Evolutionary conservation across 2,329 filamentous ascomycete genomes (phyloP).

Genomic region (Diplocarpon rosae): DNA sequence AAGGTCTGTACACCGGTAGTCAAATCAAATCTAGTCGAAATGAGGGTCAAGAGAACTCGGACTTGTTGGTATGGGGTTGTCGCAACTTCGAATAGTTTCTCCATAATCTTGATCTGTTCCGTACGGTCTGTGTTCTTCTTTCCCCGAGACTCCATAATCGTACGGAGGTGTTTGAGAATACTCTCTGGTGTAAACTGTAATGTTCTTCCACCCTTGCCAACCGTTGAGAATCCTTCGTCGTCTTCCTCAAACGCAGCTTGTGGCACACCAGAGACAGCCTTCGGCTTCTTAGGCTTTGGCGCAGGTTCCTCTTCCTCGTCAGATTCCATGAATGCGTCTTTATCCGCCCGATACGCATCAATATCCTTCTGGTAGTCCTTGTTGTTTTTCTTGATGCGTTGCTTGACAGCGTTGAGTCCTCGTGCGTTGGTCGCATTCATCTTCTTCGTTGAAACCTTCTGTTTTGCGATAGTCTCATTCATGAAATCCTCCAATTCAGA

Average conservation of each 20-base stretch:
- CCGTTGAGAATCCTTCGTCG: constrained; percentile 79
- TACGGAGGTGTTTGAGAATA: constrained; percentile 91
- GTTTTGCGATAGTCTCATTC: constrained; percentile 88
- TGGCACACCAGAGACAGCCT: constrained; percentile 38
- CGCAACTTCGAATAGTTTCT: constrained; percentile 85
- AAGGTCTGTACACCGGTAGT: constrained; percentile 66
- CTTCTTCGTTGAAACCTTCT: constrained; percentile 94
- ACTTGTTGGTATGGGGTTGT: constrained; percentile 88
- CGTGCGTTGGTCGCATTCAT: constrained; percentile 95
- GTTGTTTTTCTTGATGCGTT: constrained; percentile 98
- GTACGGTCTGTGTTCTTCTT: constrained; percentile 96
- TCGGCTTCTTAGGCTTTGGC: constrained; percentile 41
- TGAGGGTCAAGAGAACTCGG: constrained; percentile 78
- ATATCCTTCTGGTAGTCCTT: constrained; percentile 86
- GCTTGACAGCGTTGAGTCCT: constrained; percentile 92
- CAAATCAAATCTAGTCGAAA: constrained; percentile 91
- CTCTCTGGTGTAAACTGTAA: constrained; percentile 92
- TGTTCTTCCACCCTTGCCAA: constrained; percentile 80
- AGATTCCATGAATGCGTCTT: constrained; percentile 79
- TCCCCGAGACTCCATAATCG: constrained; percentile 89
- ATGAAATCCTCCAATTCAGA: constrained; percentile 90
- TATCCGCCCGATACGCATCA: constrained; percentile 74
- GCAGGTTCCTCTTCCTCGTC: constrained; percentile 61
- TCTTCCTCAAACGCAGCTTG: constrained; percentile 45
- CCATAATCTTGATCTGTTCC: constrained; percentile 96